Evolutionary conservation across 202 grass and related monocot species (phyloP), one percentile per base, ranked within the genome.

Genomic region (Carex sylvatica): DNA sequence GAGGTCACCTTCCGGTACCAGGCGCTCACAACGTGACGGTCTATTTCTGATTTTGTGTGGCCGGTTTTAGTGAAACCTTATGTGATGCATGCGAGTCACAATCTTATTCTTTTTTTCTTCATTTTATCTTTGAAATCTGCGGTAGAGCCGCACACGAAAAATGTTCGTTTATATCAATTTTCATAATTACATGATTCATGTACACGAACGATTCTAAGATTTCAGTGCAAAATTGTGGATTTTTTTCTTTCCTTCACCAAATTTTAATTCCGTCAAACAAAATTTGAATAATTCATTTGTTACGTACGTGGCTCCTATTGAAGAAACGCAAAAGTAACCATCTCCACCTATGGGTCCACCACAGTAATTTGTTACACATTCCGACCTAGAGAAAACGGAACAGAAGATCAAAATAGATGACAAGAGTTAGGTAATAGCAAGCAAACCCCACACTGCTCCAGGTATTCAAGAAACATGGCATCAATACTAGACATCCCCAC

Each of bases 401-500:
- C 22, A 56, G 6, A 51, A 56, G 8, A 31, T 56, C 1, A 76
- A 10, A 19, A 58, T 0, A 7, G 0, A 30, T 33, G 9, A 31
- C 24, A 65, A 35, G 7, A 58, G 5, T 15, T 12, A 26, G 52
- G 13, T 2, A 76, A 19, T 56, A 56, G 23, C 51, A 58, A 38
- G 35, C 35, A 38, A 75, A n/a, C 72, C 72, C 72, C 72, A 76
- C 51, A 33, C 6, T 35, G 26, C 14, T 56, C 49, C 72, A 58
- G 51, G 18, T 76, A 19, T 58, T 76, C 2, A 33, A 53, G 4
- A 61, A 76, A 58, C 26, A 56, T 76, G 47, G 26, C 49, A 58
- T 76, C 73, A 55, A 56, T 35, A 56, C 19, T 52, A 35, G 73
- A 76, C 51, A 76, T 18, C 72, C 23, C 51, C 72, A 76, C 72